phyloP scores from a whole-genome alignment of 306 rosid genomes.

The Cucumis melo region DNA sequence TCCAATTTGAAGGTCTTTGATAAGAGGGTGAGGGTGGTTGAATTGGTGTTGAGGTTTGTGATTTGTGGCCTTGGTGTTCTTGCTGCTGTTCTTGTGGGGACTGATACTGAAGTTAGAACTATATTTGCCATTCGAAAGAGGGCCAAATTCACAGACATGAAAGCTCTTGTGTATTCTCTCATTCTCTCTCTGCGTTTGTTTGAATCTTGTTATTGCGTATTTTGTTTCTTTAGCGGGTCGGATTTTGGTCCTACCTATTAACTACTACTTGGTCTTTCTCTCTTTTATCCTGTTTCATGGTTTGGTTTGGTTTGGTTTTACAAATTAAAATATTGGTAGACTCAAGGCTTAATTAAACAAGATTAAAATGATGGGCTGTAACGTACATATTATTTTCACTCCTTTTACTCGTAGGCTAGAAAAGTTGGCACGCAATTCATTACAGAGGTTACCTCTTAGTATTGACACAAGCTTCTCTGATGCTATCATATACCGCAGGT shows the following conservation, averaged over 20 bases:
- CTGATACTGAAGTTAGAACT: constrained; percentile 61
- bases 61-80: constrained; percentile 48
- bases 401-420: background rate
- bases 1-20: constrained; percentile 38
- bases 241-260: background rate
- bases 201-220: background rate
- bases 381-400: background rate
- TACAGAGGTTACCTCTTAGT: background rate
- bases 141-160: constrained; percentile 71
- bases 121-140: constrained; percentile 56
- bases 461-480: background rate
- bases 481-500: constrained; percentile 22
- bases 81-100: constrained; percentile 61
- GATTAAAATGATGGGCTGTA: background rate
- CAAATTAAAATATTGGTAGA: background rate
- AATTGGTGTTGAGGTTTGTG: constrained; percentile 55
- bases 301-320: background rate
- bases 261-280: background rate
- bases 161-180: constrained; percentile 48
- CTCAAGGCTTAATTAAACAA: background rate
- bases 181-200: background rate
- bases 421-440: background rate
- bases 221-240: background rate
- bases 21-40: constrained; percentile 44
- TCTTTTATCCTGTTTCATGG: background rate